Conservation (phyloP, 2,329 filamentous ascomycete genomes). For the Chaetomium sp. region DNA sequence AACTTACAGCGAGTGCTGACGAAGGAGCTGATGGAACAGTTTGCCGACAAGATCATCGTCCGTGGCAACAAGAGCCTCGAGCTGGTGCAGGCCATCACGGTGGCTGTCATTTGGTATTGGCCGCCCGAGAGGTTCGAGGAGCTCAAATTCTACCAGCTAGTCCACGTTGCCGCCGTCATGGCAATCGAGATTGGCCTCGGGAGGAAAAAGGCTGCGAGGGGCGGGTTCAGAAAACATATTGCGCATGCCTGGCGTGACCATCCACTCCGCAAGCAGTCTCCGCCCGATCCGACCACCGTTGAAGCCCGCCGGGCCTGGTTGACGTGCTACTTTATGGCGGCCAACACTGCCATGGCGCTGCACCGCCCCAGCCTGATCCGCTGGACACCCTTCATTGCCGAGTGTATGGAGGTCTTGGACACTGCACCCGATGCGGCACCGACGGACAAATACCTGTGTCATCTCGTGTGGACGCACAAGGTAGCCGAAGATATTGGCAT, state of each 20-base stretch:
- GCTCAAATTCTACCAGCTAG: slow-evolving; percentile 86
- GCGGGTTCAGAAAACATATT: slow-evolving; percentile 41
- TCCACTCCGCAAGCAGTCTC: slow-evolving; percentile 46
- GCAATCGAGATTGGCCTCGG: slow-evolving; percentile 79
- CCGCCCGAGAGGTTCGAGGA: slow-evolving; percentile 82
- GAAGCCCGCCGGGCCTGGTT: slow-evolving; percentile 62
- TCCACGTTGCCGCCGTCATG: slow-evolving; percentile 80
- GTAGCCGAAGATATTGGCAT: slow-evolving; percentile 69
- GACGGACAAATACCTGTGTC: slow-evolving; percentile 60
- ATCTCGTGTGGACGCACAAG: slow-evolving; percentile 61
- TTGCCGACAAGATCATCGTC: slow-evolving; percentile 74
- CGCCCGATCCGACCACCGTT: slow-evolving; percentile 55
- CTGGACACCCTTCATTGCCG: slow-evolving; percentile 62
- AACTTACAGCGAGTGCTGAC: slow-evolving; percentile 63
- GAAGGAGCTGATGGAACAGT: slow-evolving; percentile 68
- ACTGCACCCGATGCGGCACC: slow-evolving; percentile 57
- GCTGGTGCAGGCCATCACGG: slow-evolving; percentile 74
- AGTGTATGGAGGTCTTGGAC: slow-evolving; percentile 59
- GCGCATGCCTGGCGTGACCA: slow-evolving; percentile 47
- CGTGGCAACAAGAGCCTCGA: slow-evolving; percentile 81
- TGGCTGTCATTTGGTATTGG: slow-evolving; percentile 81
- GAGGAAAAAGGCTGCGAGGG: slow-evolving; percentile 42
- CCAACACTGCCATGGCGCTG: slow-evolving; percentile 63
- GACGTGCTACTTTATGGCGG: slow-evolving; percentile 60
- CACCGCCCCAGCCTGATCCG: slow-evolving; percentile 62